A percentile compares a stretch with the other conserved stretches of the same genome.
phyloP scores from a whole-genome alignment of 352 stramenopile genomes.

The Halophytophthora polymorphica region DNA sequence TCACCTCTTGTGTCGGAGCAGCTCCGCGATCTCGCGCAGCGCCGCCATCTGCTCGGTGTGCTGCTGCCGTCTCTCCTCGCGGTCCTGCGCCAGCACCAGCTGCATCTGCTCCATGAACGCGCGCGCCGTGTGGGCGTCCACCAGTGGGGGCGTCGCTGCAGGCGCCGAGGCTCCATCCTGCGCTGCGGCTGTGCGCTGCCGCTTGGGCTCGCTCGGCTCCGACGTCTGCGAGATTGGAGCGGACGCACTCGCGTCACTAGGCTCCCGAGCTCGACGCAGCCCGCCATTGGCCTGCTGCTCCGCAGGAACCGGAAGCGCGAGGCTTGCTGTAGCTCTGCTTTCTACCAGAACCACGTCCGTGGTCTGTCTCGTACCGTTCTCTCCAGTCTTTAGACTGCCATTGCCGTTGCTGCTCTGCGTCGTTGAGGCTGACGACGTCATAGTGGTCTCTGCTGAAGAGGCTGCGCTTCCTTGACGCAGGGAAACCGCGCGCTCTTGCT shows the following conservation, averaged over 20 bases:
- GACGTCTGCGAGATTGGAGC: constrained; percentile 1
- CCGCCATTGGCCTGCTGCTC: constrained; percentile 4
- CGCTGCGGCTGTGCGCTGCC: constrained; percentile 19
- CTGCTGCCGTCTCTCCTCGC: constrained; percentile 46
- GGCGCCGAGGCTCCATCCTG: no score
- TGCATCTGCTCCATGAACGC: constrained; percentile 34
- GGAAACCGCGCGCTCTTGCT: no score
- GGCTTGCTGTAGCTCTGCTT: constrained; percentile 14
- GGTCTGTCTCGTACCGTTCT: no score
- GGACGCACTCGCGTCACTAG: constrained; percentile 5
- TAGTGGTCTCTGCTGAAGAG: no score
- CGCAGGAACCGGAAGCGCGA: background rate
- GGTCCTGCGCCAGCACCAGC: constrained; percentile 30
- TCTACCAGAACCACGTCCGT: constrained; percentile 19
- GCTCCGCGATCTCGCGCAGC: constrained; percentile 36
- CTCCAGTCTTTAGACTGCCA: no score
- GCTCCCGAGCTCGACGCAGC: constrained; percentile 1
- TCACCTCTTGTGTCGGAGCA: constrained; percentile 28
- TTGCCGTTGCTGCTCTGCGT: no score
- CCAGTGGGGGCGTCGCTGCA: constrained; percentile 2
- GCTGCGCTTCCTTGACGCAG: no score
- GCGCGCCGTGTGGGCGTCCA: constrained; percentile 10
- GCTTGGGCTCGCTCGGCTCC: constrained; percentile 16
- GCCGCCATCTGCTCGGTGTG: constrained; percentile 56
- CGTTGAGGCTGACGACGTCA: no score